Percentiles rank a stretch among this genome's conserved stretches.
These are phyloP conservation scores for Trichoderma aggressivum DNA, from an alignment of 2,329 filamentous ascomycete species.

Conservation along the genomic window DNA sequence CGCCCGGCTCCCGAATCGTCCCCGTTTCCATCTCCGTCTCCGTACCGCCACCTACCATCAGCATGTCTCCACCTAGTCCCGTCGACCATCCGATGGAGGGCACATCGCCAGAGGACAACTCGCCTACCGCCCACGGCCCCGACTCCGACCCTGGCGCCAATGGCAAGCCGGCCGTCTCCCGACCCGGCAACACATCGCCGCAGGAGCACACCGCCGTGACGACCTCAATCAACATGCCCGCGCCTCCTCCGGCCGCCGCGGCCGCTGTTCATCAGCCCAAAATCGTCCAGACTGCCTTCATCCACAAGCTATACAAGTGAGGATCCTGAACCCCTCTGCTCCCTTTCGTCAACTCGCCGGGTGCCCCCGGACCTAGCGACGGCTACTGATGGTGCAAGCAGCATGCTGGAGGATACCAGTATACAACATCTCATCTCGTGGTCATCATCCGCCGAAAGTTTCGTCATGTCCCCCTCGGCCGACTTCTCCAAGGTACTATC, in stretches of 20 bases:
- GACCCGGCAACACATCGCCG: conserved; percentile 37
- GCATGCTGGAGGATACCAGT: conserved; percentile 85
- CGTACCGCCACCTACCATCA: conserved; percentile 47
- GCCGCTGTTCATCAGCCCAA: conserved; percentile 88
- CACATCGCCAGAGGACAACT: conserved; percentile 49
- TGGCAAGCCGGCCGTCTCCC: conserved; percentile 35
- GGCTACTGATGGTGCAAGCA: neutral
- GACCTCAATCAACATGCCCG: conserved; percentile 45
- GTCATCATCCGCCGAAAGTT: conserved; percentile 91
- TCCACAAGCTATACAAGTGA: conserved; percentile 98
- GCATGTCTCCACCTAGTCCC: conserved; percentile 56
- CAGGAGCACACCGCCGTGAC: conserved; percentile 34
- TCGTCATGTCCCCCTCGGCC: conserved; percentile 96
- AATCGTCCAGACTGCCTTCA: conserved; percentile 97
- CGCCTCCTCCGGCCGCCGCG: conserved; percentile 55
- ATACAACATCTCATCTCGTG: conserved; percentile 97
- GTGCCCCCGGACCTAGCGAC: neutral
- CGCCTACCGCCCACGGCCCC: conserved; percentile 43
- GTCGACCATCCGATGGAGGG: conserved; percentile 63
- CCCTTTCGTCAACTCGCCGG: neutral
- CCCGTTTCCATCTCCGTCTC: conserved; percentile 46
- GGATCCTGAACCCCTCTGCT: conserved; percentile 27
- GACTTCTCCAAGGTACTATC: conserved; percentile 98
- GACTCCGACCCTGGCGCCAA: conserved; percentile 43
- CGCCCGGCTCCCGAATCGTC: conserved; percentile 52